These are phyloP conservation scores for Podospora sp. DNA, from an alignment of 495 filamentous ascomycete species.

Conservation along the genomic window DNA sequence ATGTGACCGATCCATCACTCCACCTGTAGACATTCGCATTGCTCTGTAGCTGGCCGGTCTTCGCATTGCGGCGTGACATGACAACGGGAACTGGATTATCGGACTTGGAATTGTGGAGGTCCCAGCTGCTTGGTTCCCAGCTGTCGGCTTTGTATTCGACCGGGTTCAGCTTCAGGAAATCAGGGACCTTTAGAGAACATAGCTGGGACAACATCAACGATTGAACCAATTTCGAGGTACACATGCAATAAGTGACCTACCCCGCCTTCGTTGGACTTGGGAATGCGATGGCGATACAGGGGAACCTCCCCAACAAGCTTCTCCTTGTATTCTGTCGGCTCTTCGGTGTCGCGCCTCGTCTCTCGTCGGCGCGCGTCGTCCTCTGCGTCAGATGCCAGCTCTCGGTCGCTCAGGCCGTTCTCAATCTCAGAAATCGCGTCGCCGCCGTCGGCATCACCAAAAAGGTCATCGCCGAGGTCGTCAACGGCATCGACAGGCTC, in stretches of 20 bases:
- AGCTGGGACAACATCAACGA: constrained; percentile 52
- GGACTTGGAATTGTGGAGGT: constrained; percentile 46
- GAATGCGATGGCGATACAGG: constrained; percentile 66
- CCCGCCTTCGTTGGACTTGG: constrained; percentile 70
- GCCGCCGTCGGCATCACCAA: constrained; percentile 57
- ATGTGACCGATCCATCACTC: constrained; percentile 82
- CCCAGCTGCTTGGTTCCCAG: constrained; percentile 57
- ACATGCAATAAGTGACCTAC: constrained; percentile 35
- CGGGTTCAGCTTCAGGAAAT: constrained; percentile 76
- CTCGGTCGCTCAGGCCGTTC: constrained; percentile 62
- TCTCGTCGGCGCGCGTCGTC: constrained; percentile 43
- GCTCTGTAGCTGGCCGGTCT: constrained; percentile 61
- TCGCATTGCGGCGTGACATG: constrained; percentile 45
- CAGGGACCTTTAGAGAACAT: constrained; percentile 76
- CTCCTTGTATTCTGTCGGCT: constrained; percentile 49
- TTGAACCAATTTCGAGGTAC: background rate
- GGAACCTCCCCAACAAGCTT: constrained; percentile 60
- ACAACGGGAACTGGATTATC: constrained; percentile 44
- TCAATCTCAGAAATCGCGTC: constrained; percentile 31
- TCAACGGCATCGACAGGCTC: constrained; percentile 53
- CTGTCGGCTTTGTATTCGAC: constrained; percentile 71
- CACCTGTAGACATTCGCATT: constrained; percentile 78
- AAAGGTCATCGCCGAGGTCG: constrained; percentile 64
- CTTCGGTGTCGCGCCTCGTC: constrained; percentile 47
- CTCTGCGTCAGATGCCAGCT: constrained; percentile 81